Conservation (phyloP, 805 yeast genomes). For the Ogataea methanolica region DNA sequence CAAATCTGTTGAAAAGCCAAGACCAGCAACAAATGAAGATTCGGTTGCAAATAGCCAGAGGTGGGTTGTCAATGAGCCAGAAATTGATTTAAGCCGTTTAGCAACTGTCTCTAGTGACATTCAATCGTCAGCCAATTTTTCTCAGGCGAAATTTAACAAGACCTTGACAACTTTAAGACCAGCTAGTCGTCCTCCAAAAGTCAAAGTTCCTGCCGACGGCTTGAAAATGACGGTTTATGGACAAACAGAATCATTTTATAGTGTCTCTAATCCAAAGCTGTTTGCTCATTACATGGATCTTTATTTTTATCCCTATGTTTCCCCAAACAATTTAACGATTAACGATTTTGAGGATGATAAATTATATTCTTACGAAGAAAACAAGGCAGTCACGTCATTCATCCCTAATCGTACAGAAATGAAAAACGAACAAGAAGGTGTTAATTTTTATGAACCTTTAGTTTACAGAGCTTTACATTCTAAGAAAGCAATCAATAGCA, state of each 20-base stretch:
- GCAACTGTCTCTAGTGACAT: no score
- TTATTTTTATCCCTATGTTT: conserved; percentile 15
- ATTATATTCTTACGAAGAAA: conserved; percentile 9
- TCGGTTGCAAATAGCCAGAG: no score
- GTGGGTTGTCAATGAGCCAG: no score
- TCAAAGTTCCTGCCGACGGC: no score
- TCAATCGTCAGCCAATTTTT: no score
- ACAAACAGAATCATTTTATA: background rate
- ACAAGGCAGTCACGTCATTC: conserved; percentile 11
- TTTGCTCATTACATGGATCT: conserved; percentile 9
- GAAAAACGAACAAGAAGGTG: conserved; percentile 1
- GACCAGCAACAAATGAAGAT: no score
- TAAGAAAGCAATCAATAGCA: conserved; percentile 8
- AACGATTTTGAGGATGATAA: conserved; percentile 12
- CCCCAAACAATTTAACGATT: conserved; percentile 17
- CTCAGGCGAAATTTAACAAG: no score
- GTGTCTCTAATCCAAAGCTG: background rate
- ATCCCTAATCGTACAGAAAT: conserved; percentile 11
- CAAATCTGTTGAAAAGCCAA: no score
- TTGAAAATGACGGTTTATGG: no score
- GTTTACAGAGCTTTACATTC: conserved; percentile 16
- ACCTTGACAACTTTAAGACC: no score
- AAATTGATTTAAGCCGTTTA: no score
- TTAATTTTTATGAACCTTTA: conserved; percentile 20
- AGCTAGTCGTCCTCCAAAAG: no score